Evolutionary conservation across 768 basidiomycete genomes (phyloP), one percentile per base, ranked within the genome.

Genomic region (Imleria badia): DNA sequence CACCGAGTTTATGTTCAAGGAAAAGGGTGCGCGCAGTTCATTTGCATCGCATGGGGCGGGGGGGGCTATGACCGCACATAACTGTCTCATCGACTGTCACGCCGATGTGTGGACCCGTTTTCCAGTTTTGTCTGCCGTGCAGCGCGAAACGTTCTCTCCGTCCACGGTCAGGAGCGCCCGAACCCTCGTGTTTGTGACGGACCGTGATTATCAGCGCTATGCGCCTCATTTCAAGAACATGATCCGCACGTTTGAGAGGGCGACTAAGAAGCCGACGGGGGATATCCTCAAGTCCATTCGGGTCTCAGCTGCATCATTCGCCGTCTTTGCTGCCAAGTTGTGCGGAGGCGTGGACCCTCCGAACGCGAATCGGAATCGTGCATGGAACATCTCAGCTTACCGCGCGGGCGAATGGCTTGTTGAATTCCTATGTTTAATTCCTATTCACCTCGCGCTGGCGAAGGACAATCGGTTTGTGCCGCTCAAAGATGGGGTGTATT

Each of bases 401-500:
- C 71, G 71, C 14, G 72, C 73, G 0, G 84, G 85, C 34, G 83
- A 86, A 64, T 86, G 85, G 85, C 63, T 86, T 0, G 82, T 81
- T 0, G 80, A 84, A 15, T 63, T 85, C 9, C 56, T 86, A 1
- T 86, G 84, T 52, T 69, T 86, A 30, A 84, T 86, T 41, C 84
- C 84, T 0, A 84, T 86, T 29, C 84, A 86, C 31, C 74, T 86
- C 30, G 85, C 84, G 0, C 62, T 86, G 22, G 79, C 82, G 4
- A 73, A 74, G 14, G 83, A 85, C 44, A 86, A 86, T 58, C 71
- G 81, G 0, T 85, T 86, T 53, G 57, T 86, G 8, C 84, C 85
- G 0, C 67, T 86, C 20, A 83, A 82, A 51, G 82, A 86, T 60
- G 81, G 81, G 1, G 75, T 84, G 0, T 74, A 70, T 38, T 84